Conservation (phyloP, 2,329 filamentous ascomycete genomes). For the Ophiostoma fasciatum region DNA sequence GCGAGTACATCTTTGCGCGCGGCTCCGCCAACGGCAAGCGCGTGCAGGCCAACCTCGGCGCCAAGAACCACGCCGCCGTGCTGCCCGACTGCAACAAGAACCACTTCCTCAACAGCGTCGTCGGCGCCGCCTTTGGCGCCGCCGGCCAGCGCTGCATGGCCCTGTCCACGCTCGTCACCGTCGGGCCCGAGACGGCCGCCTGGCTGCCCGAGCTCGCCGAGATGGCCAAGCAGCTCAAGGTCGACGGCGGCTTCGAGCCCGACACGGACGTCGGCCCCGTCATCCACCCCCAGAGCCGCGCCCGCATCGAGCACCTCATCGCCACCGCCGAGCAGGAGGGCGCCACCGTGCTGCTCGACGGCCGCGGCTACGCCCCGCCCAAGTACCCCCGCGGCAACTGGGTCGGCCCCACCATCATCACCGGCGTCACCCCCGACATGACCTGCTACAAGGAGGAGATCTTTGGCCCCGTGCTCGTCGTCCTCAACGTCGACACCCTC, state of each 20-base stretch:
- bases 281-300: constrained; percentile 64
- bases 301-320: constrained; percentile 64
- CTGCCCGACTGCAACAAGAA: constrained; percentile 84
- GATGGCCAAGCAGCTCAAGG: constrained; percentile 54
- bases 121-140: constrained; percentile 72
- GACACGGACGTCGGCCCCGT: constrained; percentile 71
- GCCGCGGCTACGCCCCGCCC: constrained; percentile 54
- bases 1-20: constrained; percentile 70
- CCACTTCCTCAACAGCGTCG: constrained; percentile 71
- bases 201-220: constrained; percentile 70
- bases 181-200: constrained; percentile 62
- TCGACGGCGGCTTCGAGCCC: constrained; percentile 69
- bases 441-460: constrained; percentile 76
- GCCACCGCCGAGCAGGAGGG: constrained; percentile 65
- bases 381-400: constrained; percentile 82
- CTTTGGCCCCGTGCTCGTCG: constrained; percentile 73
- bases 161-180: constrained; percentile 66
- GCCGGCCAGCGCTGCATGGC: constrained; percentile 83
- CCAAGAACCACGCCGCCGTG: constrained; percentile 78
- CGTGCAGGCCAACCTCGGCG: constrained; percentile 74
- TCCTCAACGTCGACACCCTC: constrained; percentile 61
- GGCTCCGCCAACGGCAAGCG: constrained; percentile 77
- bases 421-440: constrained; percentile 68
- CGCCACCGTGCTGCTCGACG: constrained; percentile 69
- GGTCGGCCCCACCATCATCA: constrained; percentile 71